phyloP scores from a whole-genome alignment of 371 early-diverging fungal genomes.

The Zychaea mexicana region DNA sequence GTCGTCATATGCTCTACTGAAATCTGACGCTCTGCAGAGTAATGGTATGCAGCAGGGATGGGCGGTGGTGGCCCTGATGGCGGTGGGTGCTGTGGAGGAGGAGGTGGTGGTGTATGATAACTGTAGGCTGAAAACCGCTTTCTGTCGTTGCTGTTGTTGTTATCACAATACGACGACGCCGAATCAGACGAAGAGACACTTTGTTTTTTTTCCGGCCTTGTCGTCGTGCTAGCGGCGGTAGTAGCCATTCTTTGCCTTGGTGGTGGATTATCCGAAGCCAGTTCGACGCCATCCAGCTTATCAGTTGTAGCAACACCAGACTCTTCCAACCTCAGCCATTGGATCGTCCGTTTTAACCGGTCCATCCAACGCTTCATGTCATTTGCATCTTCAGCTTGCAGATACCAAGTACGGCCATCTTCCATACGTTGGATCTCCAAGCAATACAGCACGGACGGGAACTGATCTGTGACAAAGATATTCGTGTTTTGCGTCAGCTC shows the following conservation, averaged over 20 bases:
- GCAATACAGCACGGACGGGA: conserved; percentile 27
- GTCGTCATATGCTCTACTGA: neutral
- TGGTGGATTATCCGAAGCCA: neutral
- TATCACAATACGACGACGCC: neutral
- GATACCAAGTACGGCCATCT: conserved; percentile 26
- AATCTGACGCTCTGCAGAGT: neutral
- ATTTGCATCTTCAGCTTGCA: conserved; percentile 36
- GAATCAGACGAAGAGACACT: neutral
- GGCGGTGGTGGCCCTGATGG: neutral
- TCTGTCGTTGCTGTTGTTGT: neutral
- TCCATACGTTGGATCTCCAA: conserved; percentile 34
- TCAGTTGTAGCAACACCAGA: neutral
- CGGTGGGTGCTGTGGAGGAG: neutral
- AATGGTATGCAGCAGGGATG: neutral
- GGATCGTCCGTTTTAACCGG: conserved; percentile 27
- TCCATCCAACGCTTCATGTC: conserved; percentile 37
- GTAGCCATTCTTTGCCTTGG: neutral
- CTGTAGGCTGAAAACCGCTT: neutral
- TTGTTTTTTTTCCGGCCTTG: neutral
- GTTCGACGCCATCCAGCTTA: neutral
- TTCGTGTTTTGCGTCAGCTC: conserved; percentile 32
- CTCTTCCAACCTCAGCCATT: conserved; percentile 3
- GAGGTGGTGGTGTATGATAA: neutral
- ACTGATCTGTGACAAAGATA: conserved; percentile 41
- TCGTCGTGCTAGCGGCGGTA: neutral